These are phyloP conservation scores for Aspergillus ostianus DNA, from an alignment of 495 filamentous ascomycete genomes.

Conservation along the genomic window DNA sequence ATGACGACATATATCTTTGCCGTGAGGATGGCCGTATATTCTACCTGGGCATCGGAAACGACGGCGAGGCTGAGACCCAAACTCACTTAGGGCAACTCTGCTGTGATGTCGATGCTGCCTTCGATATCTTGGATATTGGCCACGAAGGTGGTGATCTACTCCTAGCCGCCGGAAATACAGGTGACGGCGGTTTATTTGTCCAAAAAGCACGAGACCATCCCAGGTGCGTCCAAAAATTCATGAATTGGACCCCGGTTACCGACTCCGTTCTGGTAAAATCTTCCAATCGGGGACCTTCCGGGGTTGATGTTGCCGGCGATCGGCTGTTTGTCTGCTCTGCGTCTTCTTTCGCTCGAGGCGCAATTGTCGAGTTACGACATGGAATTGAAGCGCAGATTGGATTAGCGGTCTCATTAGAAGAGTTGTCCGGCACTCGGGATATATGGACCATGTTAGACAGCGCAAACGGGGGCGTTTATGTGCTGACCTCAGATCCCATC, in stretches of 20 bases:
- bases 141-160: constrained; percentile 67
- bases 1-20: constrained; percentile 74
- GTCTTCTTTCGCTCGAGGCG: constrained; percentile 49
- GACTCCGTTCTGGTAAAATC: constrained; percentile 60
- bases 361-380: constrained; percentile 67
- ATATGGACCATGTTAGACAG: constrained; percentile 53
- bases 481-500: constrained; percentile 41
- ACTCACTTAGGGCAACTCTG: constrained; percentile 39
- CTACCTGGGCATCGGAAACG: constrained; percentile 60
- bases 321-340: constrained; percentile 43
- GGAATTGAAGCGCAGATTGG: constrained; percentile 68
- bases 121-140: constrained; percentile 48
- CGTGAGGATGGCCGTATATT: constrained; percentile 77
- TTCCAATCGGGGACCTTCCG: constrained; percentile 17
- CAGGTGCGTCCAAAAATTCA: constrained; percentile 56
- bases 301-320: constrained; percentile 25
- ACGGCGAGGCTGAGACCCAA: constrained; percentile 36
- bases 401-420: constrained; percentile 48
- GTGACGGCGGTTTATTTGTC: constrained; percentile 75
- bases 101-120: constrained; percentile 46
- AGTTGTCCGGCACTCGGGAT: constrained; percentile 32
- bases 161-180: constrained; percentile 74
- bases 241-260: constrained; percentile 80
- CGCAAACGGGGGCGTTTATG: constrained; percentile 36
- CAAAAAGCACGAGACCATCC: constrained; percentile 54